A percentile compares a stretch with the other conserved stretches of the same genome.
phyloP scores from a whole-genome alignment of 2,329 filamentous ascomycete genomes.

The Paramyrothecium roridum region DNA sequence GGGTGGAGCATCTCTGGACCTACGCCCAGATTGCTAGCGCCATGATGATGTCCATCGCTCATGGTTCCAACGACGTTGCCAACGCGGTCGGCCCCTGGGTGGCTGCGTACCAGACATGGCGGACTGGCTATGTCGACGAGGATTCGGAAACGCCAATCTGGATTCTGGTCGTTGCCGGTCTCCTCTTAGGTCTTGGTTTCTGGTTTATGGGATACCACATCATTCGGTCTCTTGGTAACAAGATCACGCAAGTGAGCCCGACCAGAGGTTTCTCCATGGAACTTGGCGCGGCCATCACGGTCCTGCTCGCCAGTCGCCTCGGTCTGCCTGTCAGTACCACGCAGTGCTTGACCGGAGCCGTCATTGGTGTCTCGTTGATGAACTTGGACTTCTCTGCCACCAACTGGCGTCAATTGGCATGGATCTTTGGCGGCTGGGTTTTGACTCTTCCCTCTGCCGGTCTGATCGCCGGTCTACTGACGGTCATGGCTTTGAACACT shows the following conservation, averaged over 20 bases:
- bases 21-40: constrained; percentile 37
- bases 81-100: constrained; percentile 39
- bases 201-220: constrained; percentile 38
- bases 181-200: constrained; percentile 34
- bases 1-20: constrained; percentile 44
- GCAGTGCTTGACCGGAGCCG: constrained; percentile 20
- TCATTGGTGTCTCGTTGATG: constrained; percentile 19
- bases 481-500: constrained; percentile 19
- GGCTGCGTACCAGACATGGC: constrained; percentile 30
- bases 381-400: constrained; percentile 16
- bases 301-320: constrained; percentile 15
- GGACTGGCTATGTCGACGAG: constrained; percentile 23
- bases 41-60: constrained; percentile 38
- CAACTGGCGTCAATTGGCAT: constrained; percentile 21
- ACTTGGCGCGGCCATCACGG: constrained; percentile 34
- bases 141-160: constrained; percentile 31
- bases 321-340: constrained; percentile 22
- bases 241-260: constrained; percentile 34
- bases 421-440: constrained; percentile 21
- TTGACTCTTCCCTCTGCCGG: constrained; percentile 17
- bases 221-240: constrained; percentile 34
- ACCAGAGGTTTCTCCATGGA: constrained; percentile 33
- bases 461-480: constrained; percentile 17
- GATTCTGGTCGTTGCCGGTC: constrained; percentile 31
- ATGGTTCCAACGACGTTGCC: constrained; percentile 40